A percentile compares a stretch with the other conserved stretches of the same genome.
These are phyloP conservation scores for Hemerocallis citrina DNA, from an alignment of 106 monocot species.

Conservation along the genomic window DNA sequence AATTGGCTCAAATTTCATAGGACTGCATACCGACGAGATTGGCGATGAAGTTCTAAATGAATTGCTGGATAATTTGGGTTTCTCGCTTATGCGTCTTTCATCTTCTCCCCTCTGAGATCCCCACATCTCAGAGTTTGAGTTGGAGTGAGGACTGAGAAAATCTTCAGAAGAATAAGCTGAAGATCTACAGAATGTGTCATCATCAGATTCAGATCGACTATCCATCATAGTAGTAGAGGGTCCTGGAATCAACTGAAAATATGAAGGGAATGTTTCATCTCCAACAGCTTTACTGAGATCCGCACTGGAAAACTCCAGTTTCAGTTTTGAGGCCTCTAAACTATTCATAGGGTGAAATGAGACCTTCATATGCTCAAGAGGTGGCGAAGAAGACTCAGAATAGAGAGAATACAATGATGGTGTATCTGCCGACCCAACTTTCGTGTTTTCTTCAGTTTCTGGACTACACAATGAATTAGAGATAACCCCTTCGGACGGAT, in stretches of 20 bases:
- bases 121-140: conserved; percentile 80
- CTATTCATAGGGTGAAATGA: conserved; percentile 67
- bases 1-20: conserved; percentile 16
- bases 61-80: conserved; percentile 22
- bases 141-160: conserved; percentile 37
- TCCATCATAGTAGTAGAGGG: conserved; percentile 18
- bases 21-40: conserved; percentile 20
- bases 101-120: conserved; percentile 43
- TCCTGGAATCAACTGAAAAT: conserved; percentile 61
- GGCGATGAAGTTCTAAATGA: conserved; percentile 26
- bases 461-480: conserved; percentile 9
- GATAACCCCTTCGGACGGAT: conserved; percentile 7
- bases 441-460: conserved; percentile 16
- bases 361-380: conserved; percentile 89
- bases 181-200: conserved; percentile 87
- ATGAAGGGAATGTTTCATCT: conserved; percentile 60
- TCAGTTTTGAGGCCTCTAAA: conserved; percentile 32
- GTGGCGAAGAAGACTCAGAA: conserved; percentile 60
- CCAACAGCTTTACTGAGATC: conserved; percentile 41
- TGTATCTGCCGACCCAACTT: conserved; percentile 7
- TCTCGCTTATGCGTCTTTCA: conserved; percentile 16
- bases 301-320: conserved; percentile 45
- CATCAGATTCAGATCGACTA: conserved; percentile 72
- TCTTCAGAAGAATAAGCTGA: conserved; percentile 68
- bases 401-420: conserved; percentile 14